These are phyloP conservation scores for Dysphania ambrosioides DNA, from an alignment of 148 eudicot genomes.

Conservation along the genomic window DNA sequence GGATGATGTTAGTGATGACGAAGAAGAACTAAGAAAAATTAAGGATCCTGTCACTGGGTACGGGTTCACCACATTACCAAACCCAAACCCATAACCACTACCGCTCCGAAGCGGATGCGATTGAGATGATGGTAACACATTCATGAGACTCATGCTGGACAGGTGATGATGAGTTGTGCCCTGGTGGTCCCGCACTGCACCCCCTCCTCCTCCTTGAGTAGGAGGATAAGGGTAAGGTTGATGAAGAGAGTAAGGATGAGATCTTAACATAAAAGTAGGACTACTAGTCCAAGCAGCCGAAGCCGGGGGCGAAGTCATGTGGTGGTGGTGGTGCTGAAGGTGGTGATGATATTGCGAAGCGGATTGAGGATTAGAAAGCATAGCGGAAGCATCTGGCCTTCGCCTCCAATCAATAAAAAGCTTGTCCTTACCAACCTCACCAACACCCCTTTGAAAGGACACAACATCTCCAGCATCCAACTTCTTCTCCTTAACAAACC, in stretches of 20 bases:
- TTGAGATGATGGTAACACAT: slow-evolving; percentile 19
- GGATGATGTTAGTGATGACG: slow-evolving; percentile 7
- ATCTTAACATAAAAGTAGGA: slow-evolving; percentile 28
- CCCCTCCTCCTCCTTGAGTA: background rate
- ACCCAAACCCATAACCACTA: slow-evolving; percentile 13
- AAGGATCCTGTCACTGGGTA: slow-evolving; percentile 20
- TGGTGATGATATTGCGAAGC: background rate
- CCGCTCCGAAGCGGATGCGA: background rate
- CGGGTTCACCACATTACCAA: slow-evolving; percentile 12
- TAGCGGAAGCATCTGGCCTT: slow-evolving; percentile 35
- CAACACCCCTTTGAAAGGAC: slow-evolving; percentile 58
- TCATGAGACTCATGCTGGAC: slow-evolving; percentile 11
- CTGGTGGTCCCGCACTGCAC: slow-evolving; percentile 28
- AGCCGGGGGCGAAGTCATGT: background rate
- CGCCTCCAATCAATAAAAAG: slow-evolving; percentile 81
- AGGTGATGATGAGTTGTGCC: slow-evolving; percentile 22
- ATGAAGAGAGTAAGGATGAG: slow-evolving; percentile 31
- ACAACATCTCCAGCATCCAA: slow-evolving; percentile 73
- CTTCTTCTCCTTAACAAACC: slow-evolving; percentile 86
- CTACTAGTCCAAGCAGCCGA: background rate
- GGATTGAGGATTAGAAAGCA: background rate
- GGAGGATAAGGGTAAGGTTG: slow-evolving; percentile 13
- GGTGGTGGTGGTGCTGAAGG: background rate
- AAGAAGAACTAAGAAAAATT: slow-evolving; percentile 22
- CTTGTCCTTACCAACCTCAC: slow-evolving; percentile 37